phyloP scores from a whole-genome alignment of 768 basidiomycete species.

The Pleurotus djamor region DNA sequence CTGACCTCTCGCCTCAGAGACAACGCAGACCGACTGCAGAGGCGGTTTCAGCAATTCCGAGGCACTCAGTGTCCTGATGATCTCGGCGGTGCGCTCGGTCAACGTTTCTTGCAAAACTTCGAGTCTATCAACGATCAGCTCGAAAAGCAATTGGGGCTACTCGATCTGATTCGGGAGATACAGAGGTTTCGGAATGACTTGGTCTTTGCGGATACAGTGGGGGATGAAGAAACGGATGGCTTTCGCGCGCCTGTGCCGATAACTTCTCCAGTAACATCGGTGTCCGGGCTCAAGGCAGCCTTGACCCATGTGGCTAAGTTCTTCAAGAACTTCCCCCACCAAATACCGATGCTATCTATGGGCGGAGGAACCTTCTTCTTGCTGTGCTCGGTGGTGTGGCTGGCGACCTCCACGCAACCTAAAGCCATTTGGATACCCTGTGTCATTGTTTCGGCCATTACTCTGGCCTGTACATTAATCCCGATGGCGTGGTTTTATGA shows the following conservation, averaged over 20 bases:
- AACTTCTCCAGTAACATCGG: not conserved
- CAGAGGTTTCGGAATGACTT: not conserved
- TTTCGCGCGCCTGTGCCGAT: not conserved
- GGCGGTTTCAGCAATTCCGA: not conserved
- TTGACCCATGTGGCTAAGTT: not conserved
- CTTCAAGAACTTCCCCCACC: not conserved
- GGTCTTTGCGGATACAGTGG: not conserved
- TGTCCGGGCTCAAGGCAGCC: not conserved
- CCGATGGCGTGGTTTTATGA: not conserved
- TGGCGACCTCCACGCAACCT: not conserved
- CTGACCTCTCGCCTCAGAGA: not conserved
- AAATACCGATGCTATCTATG: constrained; percentile 2
- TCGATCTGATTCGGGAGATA: not conserved
- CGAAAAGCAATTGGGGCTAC: not conserved
- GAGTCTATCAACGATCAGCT: not conserved
- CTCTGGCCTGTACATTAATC: not conserved
- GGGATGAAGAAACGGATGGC: not conserved
- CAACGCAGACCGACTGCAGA: not conserved
- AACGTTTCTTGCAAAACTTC: not conserved
- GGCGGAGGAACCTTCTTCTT: not conserved
- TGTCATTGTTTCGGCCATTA: not conserved
- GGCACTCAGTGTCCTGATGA: not conserved
- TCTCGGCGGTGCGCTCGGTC: not conserved
- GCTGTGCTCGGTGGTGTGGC: not conserved
- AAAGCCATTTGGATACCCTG: not conserved